Base-by-base conservation (phyloP, 2,329 filamentous ascomycete species). In the Biscogniauxia marginata region DNA sequence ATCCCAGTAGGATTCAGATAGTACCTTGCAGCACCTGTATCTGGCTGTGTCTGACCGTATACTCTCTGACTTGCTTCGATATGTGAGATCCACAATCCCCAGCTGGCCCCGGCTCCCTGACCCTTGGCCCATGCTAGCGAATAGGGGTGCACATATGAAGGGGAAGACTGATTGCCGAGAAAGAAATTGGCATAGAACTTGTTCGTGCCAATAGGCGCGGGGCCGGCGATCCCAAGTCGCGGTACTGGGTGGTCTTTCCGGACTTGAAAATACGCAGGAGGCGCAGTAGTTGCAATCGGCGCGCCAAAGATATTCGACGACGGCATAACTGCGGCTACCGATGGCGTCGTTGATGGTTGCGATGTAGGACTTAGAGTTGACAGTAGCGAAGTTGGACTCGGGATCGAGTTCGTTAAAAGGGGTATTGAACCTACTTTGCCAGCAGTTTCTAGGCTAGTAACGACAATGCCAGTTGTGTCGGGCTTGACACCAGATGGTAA, bases 141-240 rank as follows among this genome's bases (percentile, higher is more conserved):
- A 68, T 92, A 93, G 1, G 89, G 93, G 67, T 92, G 87, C 0
- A 89, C 87, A 74, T 88, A 96, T 0, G 86, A 80, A 0, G 87
- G 82, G 6, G 82, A 81, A 4, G 79, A 83, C 71, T 96, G 91
- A 46, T 80, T 80, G 4, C 86, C 88, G 0, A 97, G 78, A 70
- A 91, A 91, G 60, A 95, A 85, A 66, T 95, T 95, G 64, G 87
- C 81, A 65, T 90, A 91, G 70, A 92, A 93, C 67, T 90, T 93
- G 77, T 93, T 93, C 21, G 90, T 93, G 50, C 84, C 78, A 47
- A 90, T 74, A 3, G 87, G 84, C 0, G 70, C 69, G 1, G 72
- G 64, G 16, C 76, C 71, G 25, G 65, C 69, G 43, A 88, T 76
- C 5, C 83, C 83, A 20, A 76, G 69, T 13, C 82, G 78, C 44